A percentile compares a stretch with the other conserved stretches of the same genome.
Evolutionary conservation across 495 filamentous ascomycete species (phyloP).

Genomic region (Penicillium manginii): DNA sequence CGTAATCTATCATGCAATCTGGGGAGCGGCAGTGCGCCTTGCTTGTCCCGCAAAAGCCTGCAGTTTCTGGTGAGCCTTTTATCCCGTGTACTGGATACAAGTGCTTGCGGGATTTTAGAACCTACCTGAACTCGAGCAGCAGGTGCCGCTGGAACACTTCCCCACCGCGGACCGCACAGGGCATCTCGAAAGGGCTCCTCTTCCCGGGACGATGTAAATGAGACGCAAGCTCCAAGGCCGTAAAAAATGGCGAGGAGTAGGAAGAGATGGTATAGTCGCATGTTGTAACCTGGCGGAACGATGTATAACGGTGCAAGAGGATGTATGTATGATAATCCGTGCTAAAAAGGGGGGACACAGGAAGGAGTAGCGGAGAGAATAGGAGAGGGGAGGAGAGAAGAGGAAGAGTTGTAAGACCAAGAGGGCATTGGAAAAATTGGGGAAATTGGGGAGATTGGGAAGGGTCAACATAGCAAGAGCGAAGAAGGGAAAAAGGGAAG

Average conservation of each 20-base stretch:
- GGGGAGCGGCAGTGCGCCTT: constrained; percentile 68
- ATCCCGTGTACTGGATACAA: no score
- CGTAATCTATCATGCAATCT: constrained; percentile 71
- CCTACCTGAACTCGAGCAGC: constrained; percentile 67
- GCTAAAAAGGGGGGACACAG: neutral
- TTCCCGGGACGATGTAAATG: constrained; percentile 1
- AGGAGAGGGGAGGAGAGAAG: no score
- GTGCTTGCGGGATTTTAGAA: constrained; percentile 17
- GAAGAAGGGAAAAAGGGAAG: no score
- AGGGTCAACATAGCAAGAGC: no score
- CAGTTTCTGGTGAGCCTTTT: constrained; percentile 11
- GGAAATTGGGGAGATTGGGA: no score
- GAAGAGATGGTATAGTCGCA: constrained; percentile 8
- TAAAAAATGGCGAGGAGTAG: constrained; percentile 3
- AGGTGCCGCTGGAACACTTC: constrained; percentile 58
- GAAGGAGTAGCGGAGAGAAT: no score
- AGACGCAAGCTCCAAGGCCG: neutral
- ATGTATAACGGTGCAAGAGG: neutral
- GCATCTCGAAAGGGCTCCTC: constrained; percentile 23
- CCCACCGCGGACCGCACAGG: constrained; percentile 44
- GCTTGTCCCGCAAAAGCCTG: constrained; percentile 62
- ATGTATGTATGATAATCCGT: neutral
- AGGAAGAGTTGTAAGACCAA: no score
- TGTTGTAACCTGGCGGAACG: neutral
- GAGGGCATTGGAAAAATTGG: no score